Conservation (phyloP, 2,329 filamentous ascomycete genomes). For the Cylindrodendrum hubeiense region DNA sequence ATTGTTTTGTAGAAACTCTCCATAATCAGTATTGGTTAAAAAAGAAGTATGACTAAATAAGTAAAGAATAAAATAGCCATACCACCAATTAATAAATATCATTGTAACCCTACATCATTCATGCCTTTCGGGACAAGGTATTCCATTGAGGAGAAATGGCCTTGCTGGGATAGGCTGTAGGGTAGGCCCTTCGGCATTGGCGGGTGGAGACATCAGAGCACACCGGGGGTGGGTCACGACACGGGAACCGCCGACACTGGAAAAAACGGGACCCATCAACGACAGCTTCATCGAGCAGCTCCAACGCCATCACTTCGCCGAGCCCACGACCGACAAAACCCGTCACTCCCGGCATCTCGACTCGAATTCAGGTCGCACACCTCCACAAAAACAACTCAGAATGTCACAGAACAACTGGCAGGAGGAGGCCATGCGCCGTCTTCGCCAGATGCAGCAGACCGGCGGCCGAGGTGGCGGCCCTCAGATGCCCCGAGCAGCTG, state of each 20-base stretch:
- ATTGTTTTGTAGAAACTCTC: no score
- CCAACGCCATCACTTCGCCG: constrained; percentile 41
- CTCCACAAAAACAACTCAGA: constrained; percentile 17
- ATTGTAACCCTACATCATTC: neutral
- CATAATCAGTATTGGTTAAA: no score
- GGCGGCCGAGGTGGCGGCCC: constrained; percentile 58
- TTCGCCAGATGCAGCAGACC: constrained; percentile 62
- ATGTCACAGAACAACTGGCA: constrained; percentile 57
- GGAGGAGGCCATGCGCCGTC: constrained; percentile 64
- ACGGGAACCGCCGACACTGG: constrained; percentile 38
- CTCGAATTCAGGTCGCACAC: constrained; percentile 20
- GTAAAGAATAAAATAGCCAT: no score
- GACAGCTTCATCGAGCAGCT: constrained; percentile 45
- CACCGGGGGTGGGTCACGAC: constrained; percentile 11
- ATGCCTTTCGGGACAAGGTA: neutral
- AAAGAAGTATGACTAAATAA: no score
- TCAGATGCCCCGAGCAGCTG: constrained; percentile 55
- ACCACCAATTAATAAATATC: no score
- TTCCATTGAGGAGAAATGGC: neutral
- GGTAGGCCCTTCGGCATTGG: neutral
- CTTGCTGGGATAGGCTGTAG: neutral
- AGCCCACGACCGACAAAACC: constrained; percentile 20
- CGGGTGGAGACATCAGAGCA: constrained; percentile 19
- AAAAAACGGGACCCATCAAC: constrained; percentile 43
- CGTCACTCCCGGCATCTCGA: constrained; percentile 23